Evolutionary conservation across 169 alveolate genomes (phyloP).

Genomic region (Neospora caninum): DNA sequence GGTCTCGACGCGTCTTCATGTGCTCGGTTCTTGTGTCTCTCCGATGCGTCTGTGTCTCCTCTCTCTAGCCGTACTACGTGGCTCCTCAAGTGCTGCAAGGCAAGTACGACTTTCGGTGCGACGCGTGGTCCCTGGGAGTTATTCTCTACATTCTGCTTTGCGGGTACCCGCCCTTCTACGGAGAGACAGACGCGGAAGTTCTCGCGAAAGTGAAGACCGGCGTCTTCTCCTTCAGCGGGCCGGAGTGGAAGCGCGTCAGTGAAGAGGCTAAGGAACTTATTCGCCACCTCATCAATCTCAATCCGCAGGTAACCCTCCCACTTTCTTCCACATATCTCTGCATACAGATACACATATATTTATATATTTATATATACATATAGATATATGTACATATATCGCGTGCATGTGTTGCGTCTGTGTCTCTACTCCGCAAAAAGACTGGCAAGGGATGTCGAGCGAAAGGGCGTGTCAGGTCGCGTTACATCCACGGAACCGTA

Average conservation of each 20-base stretch:
- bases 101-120: slow-evolving; percentile 85
- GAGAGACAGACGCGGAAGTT: slow-evolving; percentile 87
- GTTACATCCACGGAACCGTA: too few species aligned
- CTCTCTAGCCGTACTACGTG: slow-evolving; percentile 80
- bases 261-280: slow-evolving; percentile 77
- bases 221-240: slow-evolving; percentile 77
- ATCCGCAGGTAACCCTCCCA: slow-evolving; percentile 49
- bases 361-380: not conserved
- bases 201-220: slow-evolving; percentile 89
- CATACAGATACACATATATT: not conserved
- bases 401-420: too few species aligned
- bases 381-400: not conserved
- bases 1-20: not conserved
- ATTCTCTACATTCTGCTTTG: slow-evolving; percentile 88
- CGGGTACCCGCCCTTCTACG: slow-evolving; percentile 91
- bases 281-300: slow-evolving; percentile 65
- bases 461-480: too few species aligned
- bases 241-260: slow-evolving; percentile 77
- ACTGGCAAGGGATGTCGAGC: too few species aligned
- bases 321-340: too few species aligned
- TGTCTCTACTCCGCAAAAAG: too few species aligned
- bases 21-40: not conserved
- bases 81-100: slow-evolving; percentile 86
- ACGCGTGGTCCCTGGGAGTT: slow-evolving; percentile 86
- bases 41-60: not conserved